Evolutionary conservation across 2,329 filamentous ascomycete species (phyloP).

Genomic region (Plenodomus biglobosus): DNA sequence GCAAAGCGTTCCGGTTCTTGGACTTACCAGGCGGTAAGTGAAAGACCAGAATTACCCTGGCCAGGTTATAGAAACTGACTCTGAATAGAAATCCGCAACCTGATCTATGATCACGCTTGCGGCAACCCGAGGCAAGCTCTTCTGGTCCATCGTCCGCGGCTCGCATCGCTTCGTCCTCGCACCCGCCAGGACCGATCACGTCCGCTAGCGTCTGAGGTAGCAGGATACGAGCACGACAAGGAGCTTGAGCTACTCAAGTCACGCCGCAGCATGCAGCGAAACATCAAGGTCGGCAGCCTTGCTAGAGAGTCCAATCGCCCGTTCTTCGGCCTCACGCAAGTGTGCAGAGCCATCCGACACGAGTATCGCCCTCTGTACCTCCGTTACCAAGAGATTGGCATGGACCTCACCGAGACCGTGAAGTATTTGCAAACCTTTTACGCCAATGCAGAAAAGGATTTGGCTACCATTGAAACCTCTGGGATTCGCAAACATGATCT

Average conservation of each 20-base stretch:
- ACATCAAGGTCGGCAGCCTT: conserved; percentile 2
- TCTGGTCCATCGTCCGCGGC: conserved; percentile 27
- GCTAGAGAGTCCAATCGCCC: conserved; percentile 25
- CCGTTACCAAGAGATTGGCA: conserved; percentile 26
- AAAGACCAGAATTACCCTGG: too few relatives aligned
- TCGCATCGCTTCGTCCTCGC: conserved; percentile 26
- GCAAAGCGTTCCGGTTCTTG: conserved; percentile 17
- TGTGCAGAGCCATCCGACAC: conserved; percentile 24
- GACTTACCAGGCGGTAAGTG: conserved; percentile 24
- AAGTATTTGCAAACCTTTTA: conserved; percentile 29
- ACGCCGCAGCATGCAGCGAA: neutral
- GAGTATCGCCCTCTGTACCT: conserved; percentile 33
- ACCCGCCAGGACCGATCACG: conserved; percentile 22
- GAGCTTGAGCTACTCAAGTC: conserved; percentile 9
- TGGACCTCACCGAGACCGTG: conserved; percentile 26
- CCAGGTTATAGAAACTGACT: conserved; percentile 2
- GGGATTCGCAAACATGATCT: conserved; percentile 11
- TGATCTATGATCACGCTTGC: conserved; percentile 23
- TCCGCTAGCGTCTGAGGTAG: conserved; percentile 18
- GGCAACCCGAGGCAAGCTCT: conserved; percentile 22
- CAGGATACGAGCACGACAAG: conserved; percentile 10
- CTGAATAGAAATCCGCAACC: conserved; percentile 31
- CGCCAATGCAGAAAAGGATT: neutral
- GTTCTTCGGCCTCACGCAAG: conserved; percentile 30
- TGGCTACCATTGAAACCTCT: conserved; percentile 4